These are phyloP conservation scores for Wickerhamiella dianesei DNA, from an alignment of 805 yeast genomes.

Conservation along the genomic window DNA sequence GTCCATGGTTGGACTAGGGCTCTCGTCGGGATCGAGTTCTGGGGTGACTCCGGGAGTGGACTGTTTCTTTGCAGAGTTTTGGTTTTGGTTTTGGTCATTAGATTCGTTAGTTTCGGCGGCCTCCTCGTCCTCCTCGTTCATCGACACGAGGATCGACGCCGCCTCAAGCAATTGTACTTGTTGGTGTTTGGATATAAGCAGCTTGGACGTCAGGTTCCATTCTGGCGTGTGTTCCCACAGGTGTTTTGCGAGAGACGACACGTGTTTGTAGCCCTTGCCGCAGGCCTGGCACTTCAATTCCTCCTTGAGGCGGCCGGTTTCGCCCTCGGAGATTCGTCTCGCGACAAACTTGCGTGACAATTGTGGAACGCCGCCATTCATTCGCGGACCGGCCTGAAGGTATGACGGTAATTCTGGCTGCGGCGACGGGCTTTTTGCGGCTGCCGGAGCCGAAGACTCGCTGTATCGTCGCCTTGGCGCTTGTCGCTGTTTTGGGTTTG, in stretches of 20 bases:
- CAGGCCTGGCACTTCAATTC: constrained; percentile 81
- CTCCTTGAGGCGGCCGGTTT: constrained; percentile 70
- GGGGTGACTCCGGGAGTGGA: background rate
- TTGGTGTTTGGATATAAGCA: constrained; percentile 73
- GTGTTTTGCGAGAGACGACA: constrained; percentile 76
- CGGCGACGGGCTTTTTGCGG: background rate
- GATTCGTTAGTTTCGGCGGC: constrained; percentile 1
- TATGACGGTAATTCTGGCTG: background rate
- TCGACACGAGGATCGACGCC: constrained; percentile 56
- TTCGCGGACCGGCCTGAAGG: background rate
- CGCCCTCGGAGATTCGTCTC: constrained; percentile 74
- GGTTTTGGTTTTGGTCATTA: background rate
- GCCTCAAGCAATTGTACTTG: constrained; percentile 65
- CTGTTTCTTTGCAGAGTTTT: background rate
- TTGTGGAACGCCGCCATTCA: constrained; percentile 8
- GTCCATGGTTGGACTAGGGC: background rate
- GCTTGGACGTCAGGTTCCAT: constrained; percentile 75
- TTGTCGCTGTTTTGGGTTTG: background rate
- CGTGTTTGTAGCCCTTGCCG: constrained; percentile 83
- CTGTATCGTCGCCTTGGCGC: background rate
- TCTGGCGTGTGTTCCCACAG: constrained; percentile 92
- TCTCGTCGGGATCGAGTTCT: background rate
- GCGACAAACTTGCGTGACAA: constrained; percentile 48
- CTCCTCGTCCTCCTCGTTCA: constrained; percentile 35
- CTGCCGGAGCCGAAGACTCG: background rate